These are phyloP conservation scores for Pyrenopolyporus hunteri DNA, from an alignment of 495 filamentous ascomycete species.

Conservation along the genomic window DNA sequence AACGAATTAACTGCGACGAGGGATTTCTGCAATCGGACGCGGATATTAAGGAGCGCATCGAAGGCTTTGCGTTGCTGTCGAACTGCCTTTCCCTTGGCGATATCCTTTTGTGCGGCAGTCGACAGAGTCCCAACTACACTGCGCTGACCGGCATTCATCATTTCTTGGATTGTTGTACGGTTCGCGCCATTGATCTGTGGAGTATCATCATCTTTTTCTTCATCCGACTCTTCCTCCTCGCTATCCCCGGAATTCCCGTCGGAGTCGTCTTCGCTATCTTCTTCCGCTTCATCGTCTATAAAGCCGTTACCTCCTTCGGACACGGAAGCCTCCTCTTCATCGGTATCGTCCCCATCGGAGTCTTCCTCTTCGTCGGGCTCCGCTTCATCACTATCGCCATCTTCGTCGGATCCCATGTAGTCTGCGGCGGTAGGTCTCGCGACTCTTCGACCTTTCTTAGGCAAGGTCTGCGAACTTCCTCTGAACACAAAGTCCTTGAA, in stretches of 20 bases:
- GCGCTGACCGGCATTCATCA: constrained; percentile 43
- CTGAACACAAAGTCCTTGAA: constrained; percentile 60
- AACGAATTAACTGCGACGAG: constrained; percentile 82
- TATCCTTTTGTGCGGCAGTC: constrained; percentile 56
- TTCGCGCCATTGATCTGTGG: constrained; percentile 25
- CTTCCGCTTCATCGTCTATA: constrained; percentile 45
- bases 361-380: constrained; percentile 42
- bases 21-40: constrained; percentile 91
- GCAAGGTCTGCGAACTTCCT: constrained; percentile 56
- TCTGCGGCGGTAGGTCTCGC: constrained; percentile 56
- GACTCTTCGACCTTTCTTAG: constrained; percentile 35
- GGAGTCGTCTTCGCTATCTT: constrained; percentile 59
- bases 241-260: constrained; percentile 69
- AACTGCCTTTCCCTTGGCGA: constrained; percentile 83
- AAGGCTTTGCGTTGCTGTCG: constrained; percentile 83
- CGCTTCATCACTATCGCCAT: constrained; percentile 40
- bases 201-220: constrained; percentile 34
- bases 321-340: constrained; percentile 48
- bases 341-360: constrained; percentile 44
- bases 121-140: constrained; percentile 57
- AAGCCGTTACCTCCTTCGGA: constrained; percentile 48
- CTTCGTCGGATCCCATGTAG: constrained; percentile 56
- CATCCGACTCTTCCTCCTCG: constrained; percentile 47
- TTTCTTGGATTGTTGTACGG: constrained; percentile 35
- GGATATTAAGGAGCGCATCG: constrained; percentile 82